Conservation (phyloP, 495 filamentous ascomycete genomes). For the Tuber borchii region DNA sequence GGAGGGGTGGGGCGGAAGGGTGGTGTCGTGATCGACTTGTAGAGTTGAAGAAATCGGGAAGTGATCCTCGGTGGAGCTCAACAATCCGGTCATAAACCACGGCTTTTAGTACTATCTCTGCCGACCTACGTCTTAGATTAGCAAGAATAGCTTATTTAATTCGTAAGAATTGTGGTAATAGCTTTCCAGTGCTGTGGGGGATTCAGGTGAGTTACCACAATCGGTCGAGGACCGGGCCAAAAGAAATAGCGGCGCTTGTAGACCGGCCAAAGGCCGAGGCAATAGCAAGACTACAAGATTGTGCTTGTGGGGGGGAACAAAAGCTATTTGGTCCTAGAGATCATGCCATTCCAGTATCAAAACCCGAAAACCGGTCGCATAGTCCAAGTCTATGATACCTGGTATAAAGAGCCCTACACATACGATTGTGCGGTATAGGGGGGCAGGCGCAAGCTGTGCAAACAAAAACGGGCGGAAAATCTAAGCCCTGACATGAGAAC, state of each 20-base stretch:
- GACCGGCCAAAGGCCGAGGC: not conserved
- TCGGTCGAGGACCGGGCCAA: too few relatives aligned
- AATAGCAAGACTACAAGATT: not conserved
- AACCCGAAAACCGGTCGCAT: not conserved
- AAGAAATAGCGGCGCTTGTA: not conserved
- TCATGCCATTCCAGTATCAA: not conserved
- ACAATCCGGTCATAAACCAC: not conserved
- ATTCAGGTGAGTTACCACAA: too few relatives aligned
- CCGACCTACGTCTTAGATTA: not conserved
- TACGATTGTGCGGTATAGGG: not conserved
- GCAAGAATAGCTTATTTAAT: not conserved
- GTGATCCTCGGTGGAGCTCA: not conserved
- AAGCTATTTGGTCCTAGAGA: not conserved
- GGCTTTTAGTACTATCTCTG: not conserved
- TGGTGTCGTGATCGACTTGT: not conserved
- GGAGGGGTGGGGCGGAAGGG: not conserved
- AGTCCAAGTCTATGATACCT: not conserved
- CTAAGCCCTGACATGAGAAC: not conserved
- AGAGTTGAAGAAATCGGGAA: not conserved
- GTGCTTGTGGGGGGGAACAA: not conserved
- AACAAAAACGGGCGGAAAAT: not conserved
- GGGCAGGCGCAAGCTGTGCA: not conserved
- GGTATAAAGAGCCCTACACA: not conserved
- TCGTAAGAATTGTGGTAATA: not conserved
- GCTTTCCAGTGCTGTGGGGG: not conserved